Evolutionary conservation across 2,329 filamentous ascomycete species (phyloP), one percentile per base, ranked within the genome.

Genomic region (Kalaharituber pfeilii): DNA sequence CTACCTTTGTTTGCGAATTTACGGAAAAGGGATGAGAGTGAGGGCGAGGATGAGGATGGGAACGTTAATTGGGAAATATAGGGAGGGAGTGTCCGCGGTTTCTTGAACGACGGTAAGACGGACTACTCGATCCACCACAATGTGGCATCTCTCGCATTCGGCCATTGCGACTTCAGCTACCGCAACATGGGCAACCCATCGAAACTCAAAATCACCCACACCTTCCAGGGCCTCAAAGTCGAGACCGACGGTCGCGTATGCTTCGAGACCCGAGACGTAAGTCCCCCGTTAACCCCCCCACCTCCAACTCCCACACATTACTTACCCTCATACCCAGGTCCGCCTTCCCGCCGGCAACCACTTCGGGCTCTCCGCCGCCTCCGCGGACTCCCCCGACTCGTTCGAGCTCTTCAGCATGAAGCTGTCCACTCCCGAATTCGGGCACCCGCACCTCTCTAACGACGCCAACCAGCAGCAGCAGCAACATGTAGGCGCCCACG

Each of bases 371-470:
- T 86, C 84, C 11, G 91, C 89, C 42, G 84, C 86, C 15, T 89
- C 86, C 2, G 84, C 86, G 27, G 89, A 96, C 62, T 88, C 80
- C 63, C 87, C 91, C 0, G 91, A 98, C 70, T 94, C 86, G 4
- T 94, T 95, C 65, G 91, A 98, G 69, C 69, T 94, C 61, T 91
- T 88, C 73, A 93, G 89, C 67, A 77, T 96, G 66, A 75, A 84
- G 30, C 78, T 91, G 51, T 78, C 81, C 51, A 53, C 57, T 26
- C 44, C 57, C 15, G 52, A 59, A 65, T 80, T 76, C 9, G 76
- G 79, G 25, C 66, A 67, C 27, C 66, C 64, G 54, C 64, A 26
- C 64, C 13, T 28, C 47, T 26, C 28, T 5, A 18, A 50, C 20
- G 47, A 50, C 6, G n/a, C 28, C 15, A 13, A 68, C 50, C 15